Percentiles rank a stretch among this genome's conserved stretches.
Evolutionary conservation across 495 filamentous ascomycete genomes (phyloP).

Genomic region (Clavariopsis aquatica): DNA sequence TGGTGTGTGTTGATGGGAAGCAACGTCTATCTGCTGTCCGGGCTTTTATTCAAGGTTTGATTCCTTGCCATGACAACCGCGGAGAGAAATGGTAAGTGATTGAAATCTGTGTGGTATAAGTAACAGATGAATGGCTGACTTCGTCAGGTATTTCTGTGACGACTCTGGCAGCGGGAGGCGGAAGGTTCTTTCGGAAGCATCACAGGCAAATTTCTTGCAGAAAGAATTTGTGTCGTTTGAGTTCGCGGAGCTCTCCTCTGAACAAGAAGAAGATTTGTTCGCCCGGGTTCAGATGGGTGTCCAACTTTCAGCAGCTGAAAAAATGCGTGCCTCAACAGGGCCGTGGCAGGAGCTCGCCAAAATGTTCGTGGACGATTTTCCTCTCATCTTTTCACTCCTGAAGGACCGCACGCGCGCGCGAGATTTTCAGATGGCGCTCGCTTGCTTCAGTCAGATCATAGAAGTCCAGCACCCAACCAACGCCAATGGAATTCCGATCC

Average conservation of each 20-base stretch:
- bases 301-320: constrained; percentile 52
- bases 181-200: constrained; percentile 36
- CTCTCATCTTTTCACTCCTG: constrained; percentile 38
- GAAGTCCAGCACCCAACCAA: constrained; percentile 35
- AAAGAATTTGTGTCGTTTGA: constrained; percentile 50
- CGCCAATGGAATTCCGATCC: constrained; percentile 27
- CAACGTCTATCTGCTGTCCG: constrained; percentile 52
- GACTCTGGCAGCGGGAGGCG: constrained; percentile 14
- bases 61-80: constrained; percentile 48
- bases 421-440: constrained; percentile 29
- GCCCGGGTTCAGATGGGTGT: constrained; percentile 53
- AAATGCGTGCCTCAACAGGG: constrained; percentile 51
- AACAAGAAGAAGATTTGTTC: constrained; percentile 56
- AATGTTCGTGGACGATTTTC: constrained; percentile 48
- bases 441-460: constrained; percentile 37
- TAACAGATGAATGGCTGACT: neutral
- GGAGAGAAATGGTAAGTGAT: constrained; percentile 41
- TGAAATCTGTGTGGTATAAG: neutral
- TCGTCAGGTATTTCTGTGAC: constrained; percentile 23
- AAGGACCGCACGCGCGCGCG: constrained; percentile 22
- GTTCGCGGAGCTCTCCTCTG: constrained; percentile 43
- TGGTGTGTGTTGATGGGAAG: constrained; percentile 55
- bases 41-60: constrained; percentile 50
- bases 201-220: constrained; percentile 43
- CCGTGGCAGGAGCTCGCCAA: constrained; percentile 50